Percentiles rank a stretch among this genome's conserved stretches.
Conservation (phyloP, 306 rosid genomes). For the Citrullus mucosospermus region DNA sequence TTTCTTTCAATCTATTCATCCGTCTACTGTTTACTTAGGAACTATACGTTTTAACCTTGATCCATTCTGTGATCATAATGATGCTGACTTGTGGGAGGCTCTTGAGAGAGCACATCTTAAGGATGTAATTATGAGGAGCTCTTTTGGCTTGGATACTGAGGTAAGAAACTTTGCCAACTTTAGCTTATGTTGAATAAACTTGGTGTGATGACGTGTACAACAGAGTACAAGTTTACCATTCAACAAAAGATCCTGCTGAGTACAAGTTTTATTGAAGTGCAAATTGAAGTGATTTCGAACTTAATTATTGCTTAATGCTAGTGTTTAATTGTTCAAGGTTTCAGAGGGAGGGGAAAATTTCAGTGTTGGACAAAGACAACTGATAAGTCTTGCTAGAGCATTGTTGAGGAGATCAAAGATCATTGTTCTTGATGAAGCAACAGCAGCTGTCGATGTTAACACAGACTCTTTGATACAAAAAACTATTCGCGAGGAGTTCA, state of each 20-base stretch:
- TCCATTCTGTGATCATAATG: conserved; percentile 69
- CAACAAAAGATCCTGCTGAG: neutral
- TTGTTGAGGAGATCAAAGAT: conserved; percentile 73
- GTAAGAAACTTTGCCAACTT: conserved; percentile 16
- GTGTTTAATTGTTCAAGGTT: conserved; percentile 33
- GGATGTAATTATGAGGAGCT: conserved; percentile 50
- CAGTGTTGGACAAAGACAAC: conserved; percentile 90
- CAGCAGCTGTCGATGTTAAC: conserved; percentile 85
- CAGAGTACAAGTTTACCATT: too few species aligned
- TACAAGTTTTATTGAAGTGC: neutral
- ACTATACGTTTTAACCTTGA: conserved; percentile 78
- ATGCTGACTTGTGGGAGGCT: conserved; percentile 83
- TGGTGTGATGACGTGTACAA: too few species aligned
- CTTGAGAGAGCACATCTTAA: conserved; percentile 74
- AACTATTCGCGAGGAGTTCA: conserved; percentile 77
- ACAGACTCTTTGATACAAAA: conserved; percentile 83
- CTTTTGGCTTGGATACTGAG: conserved; percentile 78
- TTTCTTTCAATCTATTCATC: neutral
- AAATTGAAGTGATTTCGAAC: neutral
- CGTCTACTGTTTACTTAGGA: conserved; percentile 25
- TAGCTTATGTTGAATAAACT: neutral
- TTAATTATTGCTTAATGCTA: neutral
- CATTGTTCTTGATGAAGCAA: conserved; percentile 91
- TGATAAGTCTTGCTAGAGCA: conserved; percentile 78
- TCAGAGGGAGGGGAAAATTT: conserved; percentile 84